Conservation (phyloP, 2,329 filamentous ascomycete species). For the Botrytis fabae region DNA sequence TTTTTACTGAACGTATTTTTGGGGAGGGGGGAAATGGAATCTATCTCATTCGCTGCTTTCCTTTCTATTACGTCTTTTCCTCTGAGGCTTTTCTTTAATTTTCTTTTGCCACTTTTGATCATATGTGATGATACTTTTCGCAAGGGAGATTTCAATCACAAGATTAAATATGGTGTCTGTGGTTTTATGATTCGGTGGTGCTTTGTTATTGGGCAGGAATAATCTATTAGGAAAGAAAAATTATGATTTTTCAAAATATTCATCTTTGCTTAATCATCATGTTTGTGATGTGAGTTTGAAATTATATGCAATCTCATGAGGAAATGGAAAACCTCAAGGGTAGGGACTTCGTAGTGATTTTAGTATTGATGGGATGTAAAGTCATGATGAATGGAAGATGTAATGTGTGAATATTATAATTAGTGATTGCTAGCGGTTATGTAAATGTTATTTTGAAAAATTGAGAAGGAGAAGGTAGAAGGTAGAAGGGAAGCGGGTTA, state of each 20-base stretch:
- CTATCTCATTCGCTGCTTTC: conserved; percentile 20
- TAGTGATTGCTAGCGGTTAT: not conserved
- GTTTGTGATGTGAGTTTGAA: not conserved
- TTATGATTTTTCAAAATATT: conserved; percentile 7
- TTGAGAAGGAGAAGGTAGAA: too few species aligned
- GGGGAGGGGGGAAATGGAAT: not conserved
- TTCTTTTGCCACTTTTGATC: not conserved
- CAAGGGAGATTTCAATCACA: not conserved
- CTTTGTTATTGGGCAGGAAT: conserved; percentile 11
- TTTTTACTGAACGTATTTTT: conserved; percentile 21
- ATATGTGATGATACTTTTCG: conserved; percentile 17
- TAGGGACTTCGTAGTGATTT: not conserved
- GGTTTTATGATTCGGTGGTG: conserved; percentile 1
- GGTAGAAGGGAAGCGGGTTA: too few species aligned
- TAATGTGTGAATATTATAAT: not conserved
- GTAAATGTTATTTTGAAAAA: not conserved
- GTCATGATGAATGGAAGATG: not conserved
- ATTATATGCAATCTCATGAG: not conserved
- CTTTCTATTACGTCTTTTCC: not conserved
- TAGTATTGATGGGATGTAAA: not conserved
- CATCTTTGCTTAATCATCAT: not conserved
- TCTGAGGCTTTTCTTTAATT: not conserved
- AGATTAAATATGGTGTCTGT: not conserved
- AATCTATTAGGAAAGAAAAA: conserved; percentile 7
- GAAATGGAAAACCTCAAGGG: too few species aligned